Base-by-base conservation (phyloP, 2,329 filamentous ascomycete species). In the Graphilbum fragrans region DNA sequence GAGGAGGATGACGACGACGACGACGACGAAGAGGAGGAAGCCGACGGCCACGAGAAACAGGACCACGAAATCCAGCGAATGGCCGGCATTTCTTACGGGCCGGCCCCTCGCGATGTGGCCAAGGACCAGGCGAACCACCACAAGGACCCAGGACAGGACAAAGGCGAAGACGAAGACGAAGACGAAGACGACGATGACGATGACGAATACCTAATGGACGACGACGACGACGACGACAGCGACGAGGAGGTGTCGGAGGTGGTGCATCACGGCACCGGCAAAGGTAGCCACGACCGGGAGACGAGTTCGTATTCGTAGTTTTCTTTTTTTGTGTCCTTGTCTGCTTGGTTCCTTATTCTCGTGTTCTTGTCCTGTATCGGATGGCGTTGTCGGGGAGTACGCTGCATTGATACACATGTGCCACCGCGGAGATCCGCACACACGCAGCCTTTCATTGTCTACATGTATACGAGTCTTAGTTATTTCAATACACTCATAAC, bases 1-100 rank as follows among this genome's bases (percentile, higher is more conserved):
- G 62, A 65, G 37, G 63, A 56, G 39, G 61, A 64, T 32, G 55
- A 55, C 23, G 55, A 56, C 36, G 45, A 54, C 41, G 50, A 53
- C 39, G 48, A 54, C 1, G 49, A 51, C 2, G 52, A 47, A 14
- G 52, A 53, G 31, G 53, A 54, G 21, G 44, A 46, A 9, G 52
- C 52, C 7, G 53, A 54, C 11, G 48, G 49, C 20, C 51, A 54
- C 7, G 49, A 56, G 6, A 51, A 56, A 29, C 53, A 55, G 2
- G 49, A 53, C 2, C 54, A 52, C 18, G 46, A 50, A 12, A 51
- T 54, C 9, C 53, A 55, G 18, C 52, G 31, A 6, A 7, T 7
- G 9, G 5, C n/a, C 31, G n/a, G n/a, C 31, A 16, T 33, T 16
- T 5, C 31, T 16, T 16, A 14, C 31, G n/a, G n/a, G 32, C 32